Percentiles rank a stretch among this genome's conserved stretches.
Conservation (phyloP, 805 yeast species). For the Wilhelminamyces savonicus region DNA sequence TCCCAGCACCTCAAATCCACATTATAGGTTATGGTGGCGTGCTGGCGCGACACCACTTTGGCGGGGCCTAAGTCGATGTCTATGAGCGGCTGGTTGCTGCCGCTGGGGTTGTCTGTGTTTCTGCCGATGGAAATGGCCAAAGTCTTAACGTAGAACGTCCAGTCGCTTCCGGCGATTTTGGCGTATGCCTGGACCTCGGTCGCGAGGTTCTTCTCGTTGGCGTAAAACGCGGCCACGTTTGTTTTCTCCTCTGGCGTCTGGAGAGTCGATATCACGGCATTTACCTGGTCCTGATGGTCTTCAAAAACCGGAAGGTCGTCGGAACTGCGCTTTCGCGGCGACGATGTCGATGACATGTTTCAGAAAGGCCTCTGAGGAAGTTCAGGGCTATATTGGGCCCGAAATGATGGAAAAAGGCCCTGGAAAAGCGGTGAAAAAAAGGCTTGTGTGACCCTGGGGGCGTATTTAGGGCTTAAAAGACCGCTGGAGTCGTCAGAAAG, state of each 20-base stretch:
- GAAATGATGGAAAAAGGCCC: too few species aligned
- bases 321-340: too few species aligned
- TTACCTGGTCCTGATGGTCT: slow-evolving; percentile 59
- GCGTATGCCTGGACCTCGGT: slow-evolving; percentile 97
- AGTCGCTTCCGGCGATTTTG: slow-evolving; percentile 83
- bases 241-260: slow-evolving; percentile 68
- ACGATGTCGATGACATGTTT: too few species aligned
- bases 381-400: too few species aligned
- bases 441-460: too few species aligned
- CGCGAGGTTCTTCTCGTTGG: slow-evolving; percentile 65
- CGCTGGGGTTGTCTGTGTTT: slow-evolving; percentile 44
- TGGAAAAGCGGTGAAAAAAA: too few species aligned
- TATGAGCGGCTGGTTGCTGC: slow-evolving; percentile 23
- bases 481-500: too few species aligned
- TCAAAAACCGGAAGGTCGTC: slow-evolving; percentile 37
- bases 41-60: slow-evolving; percentile 90
- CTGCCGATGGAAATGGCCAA: slow-evolving; percentile 80
- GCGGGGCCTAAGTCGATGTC: slow-evolving; percentile 96
- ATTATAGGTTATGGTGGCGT: slow-evolving; percentile 80
- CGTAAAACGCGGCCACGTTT: slow-evolving; percentile 62
- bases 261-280: slow-evolving; percentile 67
- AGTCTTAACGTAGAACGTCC: slow-evolving; percentile 91
- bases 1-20: slow-evolving; percentile 78
- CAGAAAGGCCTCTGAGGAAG: too few species aligned
- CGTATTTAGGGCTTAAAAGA: too few species aligned